Conservation (phyloP, 352 stramenopile genomes). For the Phytopythium delawarense region DNA sequence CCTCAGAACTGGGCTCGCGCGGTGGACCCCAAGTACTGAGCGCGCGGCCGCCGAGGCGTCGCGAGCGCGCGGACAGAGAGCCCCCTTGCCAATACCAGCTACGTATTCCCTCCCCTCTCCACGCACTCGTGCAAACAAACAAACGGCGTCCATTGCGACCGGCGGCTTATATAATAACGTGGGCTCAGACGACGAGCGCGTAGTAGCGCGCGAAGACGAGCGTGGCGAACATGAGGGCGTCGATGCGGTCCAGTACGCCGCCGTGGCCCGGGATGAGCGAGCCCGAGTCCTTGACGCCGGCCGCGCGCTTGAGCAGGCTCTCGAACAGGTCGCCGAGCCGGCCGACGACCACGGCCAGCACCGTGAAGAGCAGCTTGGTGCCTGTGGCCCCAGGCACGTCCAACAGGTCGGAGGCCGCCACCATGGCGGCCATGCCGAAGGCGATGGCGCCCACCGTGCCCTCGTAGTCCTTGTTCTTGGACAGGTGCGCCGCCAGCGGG, state of each 20-base stretch:
- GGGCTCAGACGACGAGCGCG: constrained; percentile 24
- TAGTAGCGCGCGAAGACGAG: constrained; percentile 69
- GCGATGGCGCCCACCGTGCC: constrained; percentile 82
- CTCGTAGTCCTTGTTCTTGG: constrained; percentile 96
- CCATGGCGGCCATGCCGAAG: constrained; percentile 85
- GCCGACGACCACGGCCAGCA: constrained; percentile 91
- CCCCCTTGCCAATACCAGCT: neutral
- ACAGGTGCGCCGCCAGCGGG: constrained; percentile 84
- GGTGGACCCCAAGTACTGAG: constrained; percentile 74
- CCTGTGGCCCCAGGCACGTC: constrained; percentile 69
- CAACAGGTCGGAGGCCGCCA: constrained; percentile 70
- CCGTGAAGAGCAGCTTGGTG: constrained; percentile 75
- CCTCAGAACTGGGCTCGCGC: constrained; percentile 70
- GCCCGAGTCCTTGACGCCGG: constrained; percentile 94
- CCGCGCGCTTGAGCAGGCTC: constrained; percentile 94
- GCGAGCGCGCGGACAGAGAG: neutral
- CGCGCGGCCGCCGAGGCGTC: neutral
- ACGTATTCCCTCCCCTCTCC: constrained; percentile 2
- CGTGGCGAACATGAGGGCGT: constrained; percentile 92
- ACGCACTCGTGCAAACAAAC: too few relatives aligned
- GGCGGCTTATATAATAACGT: too few relatives aligned
- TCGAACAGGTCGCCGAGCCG: constrained; percentile 95
- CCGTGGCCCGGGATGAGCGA: constrained; percentile 95
- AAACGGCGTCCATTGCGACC: too few relatives aligned
- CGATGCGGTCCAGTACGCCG: constrained; percentile 93